phyloP scores from a whole-genome alignment of 768 basidiomycete genomes.

The Mrakia blollopis region DNA sequence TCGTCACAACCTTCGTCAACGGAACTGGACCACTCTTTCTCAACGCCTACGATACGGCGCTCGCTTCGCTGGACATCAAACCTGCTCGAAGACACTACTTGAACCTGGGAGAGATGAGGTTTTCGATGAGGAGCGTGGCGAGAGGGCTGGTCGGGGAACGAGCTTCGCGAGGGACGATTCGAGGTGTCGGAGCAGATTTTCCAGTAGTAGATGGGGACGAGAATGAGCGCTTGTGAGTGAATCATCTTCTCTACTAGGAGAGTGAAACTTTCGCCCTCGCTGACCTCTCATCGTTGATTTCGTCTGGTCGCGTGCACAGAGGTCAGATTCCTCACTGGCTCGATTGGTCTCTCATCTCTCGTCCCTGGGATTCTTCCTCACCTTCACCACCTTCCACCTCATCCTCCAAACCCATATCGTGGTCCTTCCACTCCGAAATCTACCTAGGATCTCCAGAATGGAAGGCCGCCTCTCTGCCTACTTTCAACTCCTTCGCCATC shows the following conservation, averaged over 20 bases:
- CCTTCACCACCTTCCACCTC: background rate
- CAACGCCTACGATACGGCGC: conserved; percentile 8
- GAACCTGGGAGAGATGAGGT: conserved; percentile 32
- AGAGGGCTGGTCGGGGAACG: conserved; percentile 15
- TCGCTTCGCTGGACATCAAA: background rate
- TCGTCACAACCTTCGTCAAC: conserved; percentile 25
- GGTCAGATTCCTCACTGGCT: conserved; percentile 31
- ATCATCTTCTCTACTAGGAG: too few species aligned
- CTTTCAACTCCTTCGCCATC: conserved; percentile 32
- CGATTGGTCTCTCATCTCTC: conserved; percentile 18
- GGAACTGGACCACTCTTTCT: conserved; percentile 18
- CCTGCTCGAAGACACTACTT: conserved; percentile 19
- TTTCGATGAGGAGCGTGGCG: conserved; percentile 4
- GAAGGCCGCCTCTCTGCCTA: conserved; percentile 15
- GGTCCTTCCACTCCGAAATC: conserved; percentile 30
- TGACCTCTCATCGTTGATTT: background rate
- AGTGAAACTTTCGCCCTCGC: too few species aligned
- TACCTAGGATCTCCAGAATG: background rate
- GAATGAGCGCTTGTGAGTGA: background rate
- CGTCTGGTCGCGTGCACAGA: background rate
- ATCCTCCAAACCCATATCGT: background rate
- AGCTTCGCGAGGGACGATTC: background rate
- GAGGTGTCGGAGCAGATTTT: conserved; percentile 21
- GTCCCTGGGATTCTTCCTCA: background rate
- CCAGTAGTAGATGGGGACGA: background rate